Percentiles rank a stretch among this genome's conserved stretches.
phyloP scores from a whole-genome alignment of 2,329 filamentous ascomycete species.

The Madurella mycetomatis region DNA sequence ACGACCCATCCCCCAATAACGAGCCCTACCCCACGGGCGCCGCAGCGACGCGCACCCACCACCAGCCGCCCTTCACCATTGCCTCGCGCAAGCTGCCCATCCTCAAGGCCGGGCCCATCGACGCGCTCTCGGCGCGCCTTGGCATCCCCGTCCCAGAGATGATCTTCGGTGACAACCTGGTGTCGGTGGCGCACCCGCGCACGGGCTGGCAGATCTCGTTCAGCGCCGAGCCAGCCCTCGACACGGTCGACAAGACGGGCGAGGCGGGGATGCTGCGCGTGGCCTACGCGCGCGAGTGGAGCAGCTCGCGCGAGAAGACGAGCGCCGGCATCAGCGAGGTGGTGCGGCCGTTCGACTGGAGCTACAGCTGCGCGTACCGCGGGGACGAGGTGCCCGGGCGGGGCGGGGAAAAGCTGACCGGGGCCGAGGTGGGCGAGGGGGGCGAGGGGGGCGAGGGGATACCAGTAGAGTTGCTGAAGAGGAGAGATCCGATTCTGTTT shows the following conservation, averaged over 20 bases:
- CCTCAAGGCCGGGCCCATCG: slow-evolving; percentile 85
- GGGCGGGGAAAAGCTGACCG: background rate
- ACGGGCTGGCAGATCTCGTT: slow-evolving; percentile 78
- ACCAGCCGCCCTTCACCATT: slow-evolving; percentile 66
- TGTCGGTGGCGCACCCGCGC: slow-evolving; percentile 67
- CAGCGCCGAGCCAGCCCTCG: slow-evolving; percentile 80
- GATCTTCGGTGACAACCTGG: slow-evolving; percentile 96
- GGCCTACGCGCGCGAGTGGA: slow-evolving; percentile 86
- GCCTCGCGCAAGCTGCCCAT: slow-evolving; percentile 88
- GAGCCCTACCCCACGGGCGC: slow-evolving; percentile 42
- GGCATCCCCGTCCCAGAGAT: slow-evolving; percentile 92
- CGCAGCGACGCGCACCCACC: slow-evolving; percentile 52
- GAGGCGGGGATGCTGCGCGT: slow-evolving; percentile 80
- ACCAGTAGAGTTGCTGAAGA: slow-evolving; percentile 78
- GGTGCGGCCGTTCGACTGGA: slow-evolving; percentile 97
- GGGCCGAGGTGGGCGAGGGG: background rate
- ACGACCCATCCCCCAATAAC: background rate
- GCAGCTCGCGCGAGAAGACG: slow-evolving; percentile 62
- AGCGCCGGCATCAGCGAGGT: slow-evolving; percentile 87
- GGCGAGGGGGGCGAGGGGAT: slow-evolving; percentile 42
- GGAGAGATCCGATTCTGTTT: slow-evolving; percentile 90
- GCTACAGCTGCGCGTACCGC: slow-evolving; percentile 83
- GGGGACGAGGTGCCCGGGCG: slow-evolving; percentile 41
- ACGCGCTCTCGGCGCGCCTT: slow-evolving; percentile 72
- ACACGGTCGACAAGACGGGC: slow-evolving; percentile 91